These are phyloP conservation scores for Phytophthora cryptogea DNA, from an alignment of 352 stramenopile species.

Conservation along the genomic window DNA sequence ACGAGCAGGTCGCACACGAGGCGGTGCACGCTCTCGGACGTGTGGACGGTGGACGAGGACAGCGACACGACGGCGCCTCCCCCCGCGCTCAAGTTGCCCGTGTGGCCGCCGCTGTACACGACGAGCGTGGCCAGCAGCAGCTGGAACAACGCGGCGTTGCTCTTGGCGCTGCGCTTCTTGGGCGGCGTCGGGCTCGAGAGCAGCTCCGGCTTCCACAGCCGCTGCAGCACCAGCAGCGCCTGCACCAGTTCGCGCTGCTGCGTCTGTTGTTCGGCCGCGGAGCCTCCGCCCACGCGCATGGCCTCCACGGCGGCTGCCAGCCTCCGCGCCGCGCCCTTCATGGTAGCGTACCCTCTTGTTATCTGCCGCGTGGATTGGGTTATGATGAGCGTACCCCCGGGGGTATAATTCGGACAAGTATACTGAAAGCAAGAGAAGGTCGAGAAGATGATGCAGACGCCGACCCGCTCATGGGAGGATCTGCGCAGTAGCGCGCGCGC, in stretches of 20 bases:
- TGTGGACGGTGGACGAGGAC: conserved; percentile 46
- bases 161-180: conserved; percentile 38
- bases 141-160: conserved; percentile 56
- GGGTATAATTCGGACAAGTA: conserved; percentile 8
- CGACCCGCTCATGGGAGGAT: conserved; percentile 77
- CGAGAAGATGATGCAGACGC: conserved; percentile 59
- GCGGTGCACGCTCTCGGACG: conserved; percentile 72
- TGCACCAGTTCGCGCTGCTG: conserved; percentile 47
- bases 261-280: conserved; percentile 40
- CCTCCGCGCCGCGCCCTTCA: conserved; percentile 48
- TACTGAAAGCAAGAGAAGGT: conserved; percentile 8
- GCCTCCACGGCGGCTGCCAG: conserved; percentile 56
- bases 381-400: not conserved
- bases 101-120: conserved; percentile 64
- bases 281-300: conserved; percentile 38
- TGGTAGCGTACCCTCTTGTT: not conserved
- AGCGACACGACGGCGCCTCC: conserved; percentile 56
- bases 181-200: conserved; percentile 12
- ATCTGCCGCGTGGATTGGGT: conserved; percentile 5
- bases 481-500: conserved; percentile 66
- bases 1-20: conserved; percentile 78
- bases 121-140: conserved; percentile 67
- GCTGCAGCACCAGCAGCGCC: conserved; percentile 62
- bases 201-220: conserved; percentile 56
- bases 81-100: conserved; percentile 29